Conservation (phyloP, 2,329 filamentous ascomycete genomes). For the Ophiostoma angusticollis region DNA sequence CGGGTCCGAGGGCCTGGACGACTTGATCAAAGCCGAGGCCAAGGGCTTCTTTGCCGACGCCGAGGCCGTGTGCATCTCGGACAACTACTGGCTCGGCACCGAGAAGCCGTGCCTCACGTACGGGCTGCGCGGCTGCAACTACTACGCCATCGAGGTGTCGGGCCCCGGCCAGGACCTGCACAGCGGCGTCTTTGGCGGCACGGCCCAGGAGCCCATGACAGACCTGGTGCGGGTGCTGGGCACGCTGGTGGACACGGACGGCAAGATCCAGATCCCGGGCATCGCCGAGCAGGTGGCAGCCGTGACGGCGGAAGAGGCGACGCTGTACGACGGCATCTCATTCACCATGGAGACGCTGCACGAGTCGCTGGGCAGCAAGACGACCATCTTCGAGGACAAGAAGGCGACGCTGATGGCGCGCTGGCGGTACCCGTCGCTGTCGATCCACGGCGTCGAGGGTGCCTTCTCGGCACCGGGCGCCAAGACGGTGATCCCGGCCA, state of each 20-base stretch:
- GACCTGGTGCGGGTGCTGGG: constrained; percentile 75
- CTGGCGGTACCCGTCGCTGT: constrained; percentile 90
- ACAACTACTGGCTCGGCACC: constrained; percentile 99
- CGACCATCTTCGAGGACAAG: constrained; percentile 77
- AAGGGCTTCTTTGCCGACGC: constrained; percentile 92
- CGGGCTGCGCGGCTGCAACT: constrained; percentile 92
- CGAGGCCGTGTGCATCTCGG: constrained; percentile 94
- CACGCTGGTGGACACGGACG: constrained; percentile 74
- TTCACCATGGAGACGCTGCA: constrained; percentile 96
- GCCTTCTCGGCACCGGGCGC: constrained; percentile 87
- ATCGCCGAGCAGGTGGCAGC: constrained; percentile 88
- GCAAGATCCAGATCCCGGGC: constrained; percentile 89
- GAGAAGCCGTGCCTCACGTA: constrained; percentile 98
- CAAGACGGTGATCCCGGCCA: constrained; percentile 97
- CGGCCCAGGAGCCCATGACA: constrained; percentile 96
- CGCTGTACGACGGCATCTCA: constrained; percentile 76
- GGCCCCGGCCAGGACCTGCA: constrained; percentile 90
- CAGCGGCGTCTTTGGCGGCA: constrained; percentile 92
- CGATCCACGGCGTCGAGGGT: constrained; percentile 87
- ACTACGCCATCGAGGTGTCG: constrained; percentile 84
- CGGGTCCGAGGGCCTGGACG: constrained; percentile 89
- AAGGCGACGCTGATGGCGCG: constrained; percentile 88
- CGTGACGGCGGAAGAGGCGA: constrained; percentile 72
- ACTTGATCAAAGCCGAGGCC: constrained; percentile 81
- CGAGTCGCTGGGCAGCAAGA: constrained; percentile 80